phyloP scores from a whole-genome alignment of 768 basidiomycete genomes.

The Tephrocybe sp. region DNA sequence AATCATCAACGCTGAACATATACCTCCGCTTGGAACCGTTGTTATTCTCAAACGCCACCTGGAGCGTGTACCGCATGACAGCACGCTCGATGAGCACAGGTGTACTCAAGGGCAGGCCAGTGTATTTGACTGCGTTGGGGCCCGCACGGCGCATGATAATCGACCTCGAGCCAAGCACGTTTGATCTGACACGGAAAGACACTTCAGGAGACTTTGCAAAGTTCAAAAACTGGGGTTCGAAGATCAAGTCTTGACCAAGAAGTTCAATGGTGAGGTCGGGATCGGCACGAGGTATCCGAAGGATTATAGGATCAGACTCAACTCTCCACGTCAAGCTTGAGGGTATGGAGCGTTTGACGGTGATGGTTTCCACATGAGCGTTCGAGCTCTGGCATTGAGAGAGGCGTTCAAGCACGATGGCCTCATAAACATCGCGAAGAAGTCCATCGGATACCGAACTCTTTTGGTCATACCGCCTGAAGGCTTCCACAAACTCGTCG shows the following conservation, averaged over 20 bases:
- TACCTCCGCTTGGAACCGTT: slow-evolving; percentile 75
- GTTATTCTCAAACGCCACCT: slow-evolving; percentile 79
- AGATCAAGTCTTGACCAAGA: slow-evolving; percentile 82
- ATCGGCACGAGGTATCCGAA: slow-evolving; percentile 85
- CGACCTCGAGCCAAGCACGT: slow-evolving; percentile 76
- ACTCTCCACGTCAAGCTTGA: slow-evolving; percentile 81
- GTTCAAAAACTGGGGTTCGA: slow-evolving; percentile 82
- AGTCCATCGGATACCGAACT: slow-evolving; percentile 71
- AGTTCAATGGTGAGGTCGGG: slow-evolving; percentile 81
- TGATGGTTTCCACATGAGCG: slow-evolving; percentile 54
- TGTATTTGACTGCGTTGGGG: slow-evolving; percentile 78
- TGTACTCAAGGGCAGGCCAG: slow-evolving; percentile 77
- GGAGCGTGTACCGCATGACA: slow-evolving; percentile 97
- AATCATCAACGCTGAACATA: slow-evolving; percentile 91
- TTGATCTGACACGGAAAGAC: slow-evolving; percentile 91
- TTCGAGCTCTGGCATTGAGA: slow-evolving; percentile 62
- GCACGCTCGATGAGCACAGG: slow-evolving; percentile 82
- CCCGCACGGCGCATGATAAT: slow-evolving; percentile 86
- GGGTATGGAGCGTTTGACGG: slow-evolving; percentile 74
- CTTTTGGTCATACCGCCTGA: slow-evolving; percentile 75
- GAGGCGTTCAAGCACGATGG: slow-evolving; percentile 70
- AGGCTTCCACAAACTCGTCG: slow-evolving; percentile 83
- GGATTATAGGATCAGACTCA: slow-evolving; percentile 84
- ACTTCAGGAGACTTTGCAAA: slow-evolving; percentile 80
- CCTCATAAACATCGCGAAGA: slow-evolving; percentile 76